phyloP scores from a whole-genome alignment of 2,329 filamentous ascomycete genomes.

The Aquanectria penicillioides region DNA sequence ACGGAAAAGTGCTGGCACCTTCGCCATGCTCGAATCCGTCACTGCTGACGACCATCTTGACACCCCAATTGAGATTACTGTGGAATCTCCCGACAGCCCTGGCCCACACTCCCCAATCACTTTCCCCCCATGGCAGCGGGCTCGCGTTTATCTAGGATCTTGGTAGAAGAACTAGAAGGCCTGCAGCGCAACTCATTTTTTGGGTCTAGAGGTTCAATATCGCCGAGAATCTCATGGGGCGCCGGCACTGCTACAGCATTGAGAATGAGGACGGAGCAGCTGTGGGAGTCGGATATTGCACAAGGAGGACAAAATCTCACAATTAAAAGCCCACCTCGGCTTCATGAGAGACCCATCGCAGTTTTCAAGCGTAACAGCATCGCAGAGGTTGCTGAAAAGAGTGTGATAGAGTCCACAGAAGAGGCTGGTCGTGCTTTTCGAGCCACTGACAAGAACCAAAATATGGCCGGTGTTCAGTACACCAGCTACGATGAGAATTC shows the following conservation, averaged over 20 bases:
- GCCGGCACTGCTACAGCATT: conserved; percentile 31
- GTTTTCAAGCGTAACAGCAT: conserved; percentile 19
- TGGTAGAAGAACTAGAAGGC: conserved; percentile 34
- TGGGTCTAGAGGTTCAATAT: conserved; percentile 17
- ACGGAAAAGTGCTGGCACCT: conserved; percentile 53
- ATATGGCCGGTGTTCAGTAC: conserved; percentile 29
- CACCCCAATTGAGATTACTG: conserved; percentile 23
- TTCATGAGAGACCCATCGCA: conserved; percentile 30
- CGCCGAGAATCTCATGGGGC: conserved; percentile 35
- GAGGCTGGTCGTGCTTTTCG: conserved; percentile 35
- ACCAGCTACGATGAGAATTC: neutral
- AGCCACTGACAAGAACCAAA: conserved; percentile 43
- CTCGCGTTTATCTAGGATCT: conserved; percentile 30
- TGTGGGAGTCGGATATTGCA: conserved; percentile 30
- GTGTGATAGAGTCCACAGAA: conserved; percentile 9
- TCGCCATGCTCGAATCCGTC: conserved; percentile 54
- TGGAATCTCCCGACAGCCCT: conserved; percentile 22
- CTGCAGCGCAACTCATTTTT: conserved; percentile 25
- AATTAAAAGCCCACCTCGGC: neutral
- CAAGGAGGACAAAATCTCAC: conserved; percentile 7
- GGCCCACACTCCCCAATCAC: conserved; percentile 18
- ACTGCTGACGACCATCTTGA: neutral
- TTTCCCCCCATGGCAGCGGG: conserved; percentile 7
- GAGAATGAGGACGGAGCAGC: conserved; percentile 32
- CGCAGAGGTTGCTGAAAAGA: conserved; percentile 17